Base-by-base conservation (phyloP, 148 eudicot species). In the Arctostaphylos glauca region DNA sequence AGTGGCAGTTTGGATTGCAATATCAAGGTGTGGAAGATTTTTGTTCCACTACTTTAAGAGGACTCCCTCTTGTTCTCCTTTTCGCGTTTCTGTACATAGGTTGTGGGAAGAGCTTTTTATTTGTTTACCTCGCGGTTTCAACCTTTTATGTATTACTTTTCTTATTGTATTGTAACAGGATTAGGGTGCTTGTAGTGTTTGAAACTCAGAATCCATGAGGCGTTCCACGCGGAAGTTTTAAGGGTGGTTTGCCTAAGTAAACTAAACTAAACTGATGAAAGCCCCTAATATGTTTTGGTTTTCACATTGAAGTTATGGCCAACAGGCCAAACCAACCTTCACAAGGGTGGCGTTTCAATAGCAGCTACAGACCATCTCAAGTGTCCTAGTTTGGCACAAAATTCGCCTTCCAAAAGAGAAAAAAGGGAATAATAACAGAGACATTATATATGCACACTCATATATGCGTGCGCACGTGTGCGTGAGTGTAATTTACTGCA, bases 1-100 rank as follows among this genome's bases (percentile, higher is more conserved):
- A 96, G 92, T 88, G 94, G 94, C 25, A 86, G 98, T 84, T 90
- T 96, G 84, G 99, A 96, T 75, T 90, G 92, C 74, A 90, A 94
- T 66, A 84, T 96, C 80, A 94, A 93, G 85, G 93, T 94, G 41
- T 96, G 98, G 98, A 90, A 94, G 88, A 82, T 96, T 58, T 78
- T 58, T 78, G 81, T 90, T 68, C 90, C 95, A 49, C 81, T 31
- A 66, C 73, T 66, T 16, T 80, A 77, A 49, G 12, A 49, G 79
- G 52, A 9, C 70, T 21, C 23, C 50, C 68, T 15, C 54, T n/a
- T 16, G 47, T 66, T 78, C 9, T 23, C 5, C 80, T 25, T 84
- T 52, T 19, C 71, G 71, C 49, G 84, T 38, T 31, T 74, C 23
- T 43, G 81, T 7, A 48, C 7, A 80, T 48, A 64, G 18, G 75